Evolutionary conservation across 345 rosid genomes (phyloP).

Genomic region (Moringa oleifera): DNA sequence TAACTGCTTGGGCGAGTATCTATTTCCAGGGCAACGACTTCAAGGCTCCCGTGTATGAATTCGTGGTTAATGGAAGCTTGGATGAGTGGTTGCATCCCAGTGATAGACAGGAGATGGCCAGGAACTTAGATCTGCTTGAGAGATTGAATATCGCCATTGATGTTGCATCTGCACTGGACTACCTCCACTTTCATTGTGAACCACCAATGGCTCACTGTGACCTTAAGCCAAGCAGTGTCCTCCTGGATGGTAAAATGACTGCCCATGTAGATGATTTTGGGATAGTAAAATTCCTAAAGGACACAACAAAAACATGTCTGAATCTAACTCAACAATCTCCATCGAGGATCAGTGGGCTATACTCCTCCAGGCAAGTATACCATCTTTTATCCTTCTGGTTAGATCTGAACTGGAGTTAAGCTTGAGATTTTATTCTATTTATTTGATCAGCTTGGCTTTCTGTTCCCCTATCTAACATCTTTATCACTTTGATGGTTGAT

Average conservation of each 20-base stretch:
- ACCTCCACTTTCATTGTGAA: slow-evolving; percentile 25
- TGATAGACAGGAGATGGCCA: background rate
- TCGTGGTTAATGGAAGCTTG: slow-evolving; percentile 24
- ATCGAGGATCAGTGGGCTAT: background rate
- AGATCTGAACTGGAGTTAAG: too few species aligned
- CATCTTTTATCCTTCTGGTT: too few species aligned
- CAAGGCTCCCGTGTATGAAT: slow-evolving; percentile 23
- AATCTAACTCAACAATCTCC: background rate
- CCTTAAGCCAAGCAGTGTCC: slow-evolving; percentile 30
- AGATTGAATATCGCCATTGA: slow-evolving; percentile 27
- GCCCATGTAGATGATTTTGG: slow-evolving; percentile 32
- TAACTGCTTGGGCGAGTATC: slow-evolving; percentile 16
- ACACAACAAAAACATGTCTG: background rate
- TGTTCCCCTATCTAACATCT: background rate
- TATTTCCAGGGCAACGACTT: slow-evolving; percentile 24
- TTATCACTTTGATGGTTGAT: background rate
- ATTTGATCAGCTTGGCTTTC: too few species aligned
- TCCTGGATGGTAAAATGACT: slow-evolving; percentile 21
- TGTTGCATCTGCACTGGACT: slow-evolving; percentile 27
- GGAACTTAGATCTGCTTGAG: slow-evolving; percentile 14
- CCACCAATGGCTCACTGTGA: slow-evolving; percentile 29
- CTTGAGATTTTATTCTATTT: too few species aligned
- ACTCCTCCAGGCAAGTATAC: background rate
- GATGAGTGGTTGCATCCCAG: slow-evolving; percentile 22
- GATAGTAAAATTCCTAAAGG: slow-evolving; percentile 15